Base-by-base conservation (phyloP, 2,329 filamentous ascomycete species). In the Biscogniauxia marginata region DNA sequence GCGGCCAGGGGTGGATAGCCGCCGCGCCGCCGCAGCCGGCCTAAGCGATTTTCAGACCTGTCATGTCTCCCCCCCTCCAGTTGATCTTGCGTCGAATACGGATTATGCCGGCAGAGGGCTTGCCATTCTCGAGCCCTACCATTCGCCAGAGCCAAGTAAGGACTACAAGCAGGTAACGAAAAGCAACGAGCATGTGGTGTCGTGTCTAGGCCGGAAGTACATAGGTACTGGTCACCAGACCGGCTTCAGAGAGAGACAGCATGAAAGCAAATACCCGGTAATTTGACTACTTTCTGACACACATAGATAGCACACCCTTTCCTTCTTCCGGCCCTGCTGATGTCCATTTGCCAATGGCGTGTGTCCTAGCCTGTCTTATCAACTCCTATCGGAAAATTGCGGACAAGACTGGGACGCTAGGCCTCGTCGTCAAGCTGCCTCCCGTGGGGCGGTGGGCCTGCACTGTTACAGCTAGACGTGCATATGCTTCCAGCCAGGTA, bases 361-460 rank as follows among this genome's bases (percentile, higher is more conserved):
- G 30, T 39, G 30, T n/a, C 30, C 5, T 11, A 16, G n/a, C 30
- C 30, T 39, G 30, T 39, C 30, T 39, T 39, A 39, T 39, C 30
- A 39, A 39, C 30, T 3, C 30, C 30, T 39, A 39, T 39, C 30
- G 30, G 30, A 39, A 39, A 39, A 39, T 39, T 39, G 30, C 30
- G 30, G 30, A 39, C 30, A 16, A 39, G 3, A 39, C 30, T 39
- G 13, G 30, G 30, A 39, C 30, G 30, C 30, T 39, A 49, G 22
- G 21, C 13, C 7, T 49, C n/a, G 20, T 16, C 46, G 16, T 49
- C 22, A 22, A 22, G 23, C 20, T 22, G 30, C 30, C 22, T 49
- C 46, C 19, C 46, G 30, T 51, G 49, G 49, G 25, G 49, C 25
- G 11, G 49, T 51, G 49, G 49, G 49, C 20, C 49, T 51, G 25